Evolutionary conservation across 2,329 filamentous ascomycete species (phyloP).

Genomic region (Phaeosphaeriaceae sp.): DNA sequence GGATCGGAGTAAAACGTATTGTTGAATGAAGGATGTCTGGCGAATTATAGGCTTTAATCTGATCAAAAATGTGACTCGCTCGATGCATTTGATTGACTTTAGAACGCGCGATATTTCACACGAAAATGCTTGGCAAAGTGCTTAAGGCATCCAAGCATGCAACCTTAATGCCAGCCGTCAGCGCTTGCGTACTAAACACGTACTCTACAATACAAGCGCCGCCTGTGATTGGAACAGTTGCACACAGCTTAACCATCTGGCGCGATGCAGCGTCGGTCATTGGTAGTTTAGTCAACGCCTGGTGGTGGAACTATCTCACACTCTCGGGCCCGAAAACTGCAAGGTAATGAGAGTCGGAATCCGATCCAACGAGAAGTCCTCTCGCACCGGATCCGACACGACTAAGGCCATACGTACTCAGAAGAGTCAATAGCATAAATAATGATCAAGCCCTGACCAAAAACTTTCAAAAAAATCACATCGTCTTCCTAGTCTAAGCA

Average conservation of each 20-base stretch:
- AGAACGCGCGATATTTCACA: background rate
- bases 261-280: background rate
- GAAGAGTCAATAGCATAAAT: background rate
- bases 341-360: background rate
- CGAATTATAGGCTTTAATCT: no score
- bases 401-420: background rate
- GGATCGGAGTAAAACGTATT: background rate
- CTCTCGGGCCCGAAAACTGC: slow-evolving; percentile 2
- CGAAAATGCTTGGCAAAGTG: background rate
- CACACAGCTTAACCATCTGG: no score
- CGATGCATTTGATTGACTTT: no score
- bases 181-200: background rate
- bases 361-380: background rate
- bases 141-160: slow-evolving; percentile 2
- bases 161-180: background rate
- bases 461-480: background rate
- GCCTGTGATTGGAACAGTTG: no score
- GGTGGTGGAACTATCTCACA: no score
- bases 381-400: background rate
- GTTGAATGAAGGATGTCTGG: no score
- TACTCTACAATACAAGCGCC: no score
- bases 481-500: background rate
- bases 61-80: no score
- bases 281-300: no score
- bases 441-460: background rate